These are phyloP conservation scores for Penicillium sp. DNA, from an alignment of 2,329 filamentous ascomycete genomes.

Conservation along the genomic window DNA sequence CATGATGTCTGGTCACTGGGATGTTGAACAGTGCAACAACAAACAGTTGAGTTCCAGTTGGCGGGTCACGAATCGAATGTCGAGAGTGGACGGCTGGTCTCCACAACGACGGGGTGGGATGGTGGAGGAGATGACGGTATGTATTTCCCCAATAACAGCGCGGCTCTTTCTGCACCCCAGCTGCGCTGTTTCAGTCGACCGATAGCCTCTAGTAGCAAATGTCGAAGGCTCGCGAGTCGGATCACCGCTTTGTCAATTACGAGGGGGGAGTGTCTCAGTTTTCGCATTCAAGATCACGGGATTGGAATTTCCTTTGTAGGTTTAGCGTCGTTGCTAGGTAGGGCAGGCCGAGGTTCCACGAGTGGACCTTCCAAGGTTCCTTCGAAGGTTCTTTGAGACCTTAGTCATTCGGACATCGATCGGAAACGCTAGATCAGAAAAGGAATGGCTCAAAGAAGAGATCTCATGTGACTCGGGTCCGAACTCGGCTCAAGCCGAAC, in stretches of 20 bases:
- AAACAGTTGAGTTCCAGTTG: conserved; percentile 19
- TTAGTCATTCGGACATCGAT: conserved; percentile 4
- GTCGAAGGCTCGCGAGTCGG: background rate
- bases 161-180: conserved; percentile 1
- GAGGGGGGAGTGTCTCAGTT: conserved; percentile 14
- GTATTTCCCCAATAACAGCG: conserved; percentile 2
- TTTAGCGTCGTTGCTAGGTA: conserved; percentile 14
- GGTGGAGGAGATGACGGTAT: conserved; percentile 21
- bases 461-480: conserved; percentile 7
- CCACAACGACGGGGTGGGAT: conserved; percentile 31
- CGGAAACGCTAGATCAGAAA: conserved; percentile 7
- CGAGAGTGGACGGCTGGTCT: conserved; percentile 24
- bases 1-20: conserved; percentile 53
- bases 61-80: conserved; percentile 22
- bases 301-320: conserved; percentile 19
- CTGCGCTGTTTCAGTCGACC: background rate
- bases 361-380: no score
- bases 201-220: background rate
- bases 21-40: conserved; percentile 14
- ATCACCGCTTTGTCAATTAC: conserved; percentile 8
- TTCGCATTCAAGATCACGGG: conserved; percentile 24
- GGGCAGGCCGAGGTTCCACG: background rate
- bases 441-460: background rate
- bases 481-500: conserved; percentile 10
- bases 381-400: background rate